Base-by-base conservation (phyloP, 768 basidiomycete genomes). In the Leccinum arenicola region DNA sequence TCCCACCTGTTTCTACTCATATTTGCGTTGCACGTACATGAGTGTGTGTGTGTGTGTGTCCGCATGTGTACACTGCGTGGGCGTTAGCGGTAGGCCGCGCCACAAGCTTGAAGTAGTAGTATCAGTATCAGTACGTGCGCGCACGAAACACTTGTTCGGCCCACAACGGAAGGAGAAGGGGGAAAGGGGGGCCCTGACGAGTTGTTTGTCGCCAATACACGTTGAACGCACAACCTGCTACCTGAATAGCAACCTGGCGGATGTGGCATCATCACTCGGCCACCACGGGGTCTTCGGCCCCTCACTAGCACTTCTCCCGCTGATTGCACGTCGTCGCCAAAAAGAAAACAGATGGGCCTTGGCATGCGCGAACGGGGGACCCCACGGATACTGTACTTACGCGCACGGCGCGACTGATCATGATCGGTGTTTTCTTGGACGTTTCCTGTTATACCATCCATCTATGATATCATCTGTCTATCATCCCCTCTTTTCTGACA, bases 231-330 rank as follows among this genome's bases (percentile, higher is more conserved):
- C 15, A 17, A 38, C 36, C 36, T 40, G 17, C 38, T 40, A n/a
- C 17, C 36, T 40, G 17, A 38, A 10, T 10, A 8, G 15, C 36
- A 38, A 38, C 15, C 15, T 38, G 36, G 17, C 36, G 36, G 17
- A 3, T 14, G 36, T 17, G 8, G 38, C 38, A 40, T 17, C 40
- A 40, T 15, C 38, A 40, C 38, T 9, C 40, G 40, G 9, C 40
- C 40, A 40, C n/a, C 40, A 40, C 40, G n/a, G 38, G 17, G 17
- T 40, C 17, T 9, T 40, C 17, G 17, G 40, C 40, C 40, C 7
- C n/a, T 40, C 8, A 40, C n/a, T n/a, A 40, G 3, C n/a, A 19
- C 36, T 43, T 57, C 55, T 36, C 6, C 59, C 59, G 59, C 21
- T 55, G 60, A 48, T 38, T 17, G 40, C 47, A 58, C 17, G n/a